Evolutionary conservation across 345 rosid species (phyloP), one percentile per base, ranked within the genome.

Genomic region (Carallia brachiata): DNA sequence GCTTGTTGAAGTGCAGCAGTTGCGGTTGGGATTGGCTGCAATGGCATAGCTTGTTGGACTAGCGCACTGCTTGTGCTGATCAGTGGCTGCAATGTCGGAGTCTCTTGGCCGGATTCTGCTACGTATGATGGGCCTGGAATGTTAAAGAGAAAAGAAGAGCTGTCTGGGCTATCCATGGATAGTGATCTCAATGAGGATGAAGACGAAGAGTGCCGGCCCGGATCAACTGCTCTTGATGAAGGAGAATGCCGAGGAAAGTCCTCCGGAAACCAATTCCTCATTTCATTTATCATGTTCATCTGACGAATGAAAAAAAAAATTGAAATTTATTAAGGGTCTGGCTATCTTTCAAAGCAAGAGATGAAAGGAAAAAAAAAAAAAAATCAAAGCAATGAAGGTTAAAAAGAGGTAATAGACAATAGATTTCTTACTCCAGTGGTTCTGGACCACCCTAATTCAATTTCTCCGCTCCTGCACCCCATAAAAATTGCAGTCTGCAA

Each of bases 401-500:
- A 19, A 30, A 30, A 12, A 9, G 12, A 53, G 66, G 52, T 52
- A 36, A 18, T 7, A 61, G 6, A 18, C 30, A 62, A 56, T 10
- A 30, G 30, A 8, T 55, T 71, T 44, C 72, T 63, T 89, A 90
- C 97, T 37, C 73, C 23, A 30, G 65, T 68, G 40, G 52, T 65
- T 65, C 71, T 77, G 70, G 94, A 80, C 63, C 84, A 78, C 36
- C 98, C 98, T 32, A 93, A 73, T 73, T 93, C 98, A 78, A 93
- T 88, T 78, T 93, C 98, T 3, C 98, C 98, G 54, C 76, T 85
- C 47, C 62, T 76, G 82, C 97, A 89, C 52, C 94, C 94, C 96
- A 91, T 84, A 80, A 93, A 93, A 36, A 86, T 83, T 64, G 88
- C 91, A 23, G 77, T 82, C 98, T 93, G 80, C 36, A 56, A 72